phyloP scores from a whole-genome alignment of 164 flowering plant genomes.

The Vitis rupestris region DNA sequence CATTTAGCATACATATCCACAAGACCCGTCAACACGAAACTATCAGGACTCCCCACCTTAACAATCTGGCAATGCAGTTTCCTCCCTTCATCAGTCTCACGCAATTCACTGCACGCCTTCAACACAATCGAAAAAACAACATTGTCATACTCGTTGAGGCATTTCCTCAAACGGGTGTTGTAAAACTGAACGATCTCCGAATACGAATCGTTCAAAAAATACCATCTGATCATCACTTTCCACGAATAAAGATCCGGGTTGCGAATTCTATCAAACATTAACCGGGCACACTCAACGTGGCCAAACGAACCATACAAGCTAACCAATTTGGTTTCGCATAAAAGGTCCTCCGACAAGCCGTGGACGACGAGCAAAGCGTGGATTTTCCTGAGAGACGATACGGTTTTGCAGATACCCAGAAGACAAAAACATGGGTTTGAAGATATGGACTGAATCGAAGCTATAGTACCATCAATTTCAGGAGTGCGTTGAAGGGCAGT shows the following conservation, averaged over 20 bases:
- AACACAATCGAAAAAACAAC: conserved; percentile 57
- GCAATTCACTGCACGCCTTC: conserved; percentile 65
- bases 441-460: conserved; percentile 28
- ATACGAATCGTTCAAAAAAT: conserved; percentile 41
- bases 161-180: conserved; percentile 31
- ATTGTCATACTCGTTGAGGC: conserved; percentile 36
- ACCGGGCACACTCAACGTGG: conserved; percentile 39
- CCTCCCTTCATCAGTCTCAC: conserved; percentile 49
- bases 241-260: conserved; percentile 57
- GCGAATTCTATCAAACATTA: conserved; percentile 51
- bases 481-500: conserved; percentile 7
- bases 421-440: conserved; percentile 37
- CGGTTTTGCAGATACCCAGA: conserved; percentile 37
- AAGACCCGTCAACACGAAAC: conserved; percentile 59
- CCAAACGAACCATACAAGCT: conserved; percentile 60
- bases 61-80: conserved; percentile 55
- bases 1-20: conserved; percentile 72
- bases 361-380: conserved; percentile 49
- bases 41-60: conserved; percentile 53
- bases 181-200: conserved; percentile 46
- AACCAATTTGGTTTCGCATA: conserved; percentile 49
- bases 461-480: conserved; percentile 13
- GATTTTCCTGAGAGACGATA: conserved; percentile 33
- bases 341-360: conserved; percentile 39
- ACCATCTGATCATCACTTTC: conserved; percentile 78